Evolutionary conservation across 495 filamentous ascomycete species (phyloP), one percentile per base, ranked within the genome.

Genomic region (Tetracladium marchalianum): DNA sequence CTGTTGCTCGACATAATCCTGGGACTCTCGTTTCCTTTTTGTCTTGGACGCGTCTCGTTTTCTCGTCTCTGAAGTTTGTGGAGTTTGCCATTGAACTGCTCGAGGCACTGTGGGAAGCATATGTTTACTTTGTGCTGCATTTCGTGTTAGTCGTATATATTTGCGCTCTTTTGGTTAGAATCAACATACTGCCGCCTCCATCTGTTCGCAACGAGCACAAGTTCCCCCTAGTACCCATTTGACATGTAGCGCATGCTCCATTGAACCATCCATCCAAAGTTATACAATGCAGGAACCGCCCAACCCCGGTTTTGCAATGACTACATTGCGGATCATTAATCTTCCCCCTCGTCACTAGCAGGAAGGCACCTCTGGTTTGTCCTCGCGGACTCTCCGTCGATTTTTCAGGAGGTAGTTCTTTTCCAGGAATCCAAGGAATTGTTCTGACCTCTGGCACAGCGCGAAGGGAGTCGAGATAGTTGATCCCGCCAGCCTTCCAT

Each of bases 191-290:
- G 47, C 52, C 41, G 19, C 10, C 27, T 11, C 31, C 35, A 16
- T 35, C 42, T 22, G 11, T 43, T 39, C 53, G 49, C 11, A 56
- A 19, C 41, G 41, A 49, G 35, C 53, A 56, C n/a, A 37, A 11
- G 44, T 56, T 52, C 10, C 49, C 53, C 19, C 49, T 52, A 4
- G 45, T 43, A 6, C 22, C 46, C 53, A 56, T 49, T 17, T 56
- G 49, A 35, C 53, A 56, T 12, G 53, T 56, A 11, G 49, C 41
- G 40, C 53, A 56, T 19, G 53, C 49, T 0, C 49, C 49, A 17
- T 35, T 15, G 32, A 56, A 52, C 46, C 49, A 56, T n/a, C 36
- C 41, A 1, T 49, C 45, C 11, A 49, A 19, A 19, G 45, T 38
- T 15, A 56, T 33, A 33, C 53, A 56, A 8, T 47, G 12, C 11